phyloP scores from a whole-genome alignment of 768 basidiomycete species.

The Lentinula boryana region DNA sequence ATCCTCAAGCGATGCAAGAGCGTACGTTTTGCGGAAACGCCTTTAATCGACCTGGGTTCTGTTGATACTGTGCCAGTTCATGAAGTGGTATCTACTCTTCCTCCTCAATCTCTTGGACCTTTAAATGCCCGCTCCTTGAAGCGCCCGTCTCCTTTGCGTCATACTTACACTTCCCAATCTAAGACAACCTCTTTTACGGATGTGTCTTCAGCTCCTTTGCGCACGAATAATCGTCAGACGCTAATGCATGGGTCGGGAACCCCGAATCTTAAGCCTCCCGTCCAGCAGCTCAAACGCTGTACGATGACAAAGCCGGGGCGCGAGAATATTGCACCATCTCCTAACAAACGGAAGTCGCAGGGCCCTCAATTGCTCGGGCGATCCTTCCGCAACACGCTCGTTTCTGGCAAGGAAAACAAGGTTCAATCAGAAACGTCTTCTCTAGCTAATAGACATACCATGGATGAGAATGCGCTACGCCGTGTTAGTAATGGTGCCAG shows the following conservation, averaged over 20 bases:
- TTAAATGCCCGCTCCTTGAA: background rate
- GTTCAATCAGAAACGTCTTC: background rate
- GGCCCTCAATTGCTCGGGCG: background rate
- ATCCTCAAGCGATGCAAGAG: slow-evolving; percentile 35
- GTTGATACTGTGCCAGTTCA: background rate
- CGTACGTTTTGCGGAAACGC: slow-evolving; percentile 32
- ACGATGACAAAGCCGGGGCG: background rate
- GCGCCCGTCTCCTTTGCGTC: slow-evolving; percentile 8
- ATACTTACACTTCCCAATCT: slow-evolving; percentile 10
- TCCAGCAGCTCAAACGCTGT: background rate
- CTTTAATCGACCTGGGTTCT: background rate
- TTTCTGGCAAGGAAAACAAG: slow-evolving; percentile 7
- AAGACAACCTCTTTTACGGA: background rate
- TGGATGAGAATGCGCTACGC: slow-evolving; percentile 27
- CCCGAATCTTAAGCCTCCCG: background rate
- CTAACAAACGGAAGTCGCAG: background rate
- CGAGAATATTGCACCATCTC: background rate
- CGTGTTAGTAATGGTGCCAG: slow-evolving; percentile 18
- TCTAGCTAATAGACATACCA: slow-evolving; percentile 18
- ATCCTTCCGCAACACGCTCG: slow-evolving; percentile 2
- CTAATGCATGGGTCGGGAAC: background rate
- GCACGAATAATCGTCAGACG: background rate
- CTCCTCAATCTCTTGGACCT: slow-evolving; percentile 2
- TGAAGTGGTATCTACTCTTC: background rate
- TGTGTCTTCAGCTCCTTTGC: background rate